phyloP scores from a whole-genome alignment of 176 grass and related monocot species.

The Musa beccarii region DNA sequence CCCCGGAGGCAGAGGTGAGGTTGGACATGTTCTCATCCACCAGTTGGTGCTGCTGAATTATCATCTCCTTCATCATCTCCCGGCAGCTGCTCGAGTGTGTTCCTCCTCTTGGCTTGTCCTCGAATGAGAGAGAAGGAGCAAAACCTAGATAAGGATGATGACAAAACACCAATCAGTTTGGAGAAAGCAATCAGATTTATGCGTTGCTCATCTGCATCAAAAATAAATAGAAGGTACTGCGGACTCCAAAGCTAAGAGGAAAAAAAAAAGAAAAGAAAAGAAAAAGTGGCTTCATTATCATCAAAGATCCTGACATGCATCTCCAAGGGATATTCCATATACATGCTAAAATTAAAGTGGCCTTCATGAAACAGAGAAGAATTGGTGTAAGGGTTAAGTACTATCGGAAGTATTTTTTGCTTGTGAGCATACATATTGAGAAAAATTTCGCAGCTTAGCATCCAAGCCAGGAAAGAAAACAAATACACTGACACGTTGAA shows the following conservation, averaged over 20 bases:
- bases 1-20: constrained; percentile 81
- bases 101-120: background rate
- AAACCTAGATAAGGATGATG: background rate
- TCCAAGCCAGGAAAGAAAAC: too few relatives aligned
- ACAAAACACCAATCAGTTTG: background rate
- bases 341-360: constrained; percentile 4
- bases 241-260: constrained; percentile 15
- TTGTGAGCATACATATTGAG: background rate
- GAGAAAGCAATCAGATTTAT: background rate
- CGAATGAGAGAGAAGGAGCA: background rate
- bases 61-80: constrained; percentile 60
- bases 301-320: constrained; percentile 16
- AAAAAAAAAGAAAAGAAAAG: background rate
- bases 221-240: background rate
- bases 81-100: background rate
- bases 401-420: background rate
- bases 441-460: background rate
- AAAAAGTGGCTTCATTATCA: background rate
- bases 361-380: background rate
- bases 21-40: constrained; percentile 98
- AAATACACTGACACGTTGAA: too few relatives aligned
- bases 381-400: background rate
- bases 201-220: background rate
- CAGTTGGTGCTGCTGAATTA: constrained; percentile 56
- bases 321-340: constrained; percentile 25